Conservation (phyloP, 2,329 filamentous ascomycete species). For the Aspergillus bombycis region DNA sequence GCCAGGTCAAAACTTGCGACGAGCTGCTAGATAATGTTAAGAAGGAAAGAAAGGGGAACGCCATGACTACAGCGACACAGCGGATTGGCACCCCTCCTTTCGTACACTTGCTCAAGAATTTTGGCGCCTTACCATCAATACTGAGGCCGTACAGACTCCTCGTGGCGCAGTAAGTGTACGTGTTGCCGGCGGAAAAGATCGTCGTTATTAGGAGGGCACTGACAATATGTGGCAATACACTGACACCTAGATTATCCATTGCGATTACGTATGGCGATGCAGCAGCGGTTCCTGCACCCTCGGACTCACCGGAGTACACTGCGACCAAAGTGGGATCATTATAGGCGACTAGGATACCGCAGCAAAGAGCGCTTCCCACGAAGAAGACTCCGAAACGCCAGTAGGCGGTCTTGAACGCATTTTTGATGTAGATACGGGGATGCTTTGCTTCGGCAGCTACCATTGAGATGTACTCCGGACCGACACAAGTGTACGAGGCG, state of each 20-base stretch:
- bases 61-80: conserved; percentile 64
- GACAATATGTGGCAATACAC: conserved; percentile 67
- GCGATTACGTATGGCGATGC: conserved; percentile 68
- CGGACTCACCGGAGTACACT: neutral
- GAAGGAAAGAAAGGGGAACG: conserved; percentile 69
- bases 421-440: conserved; percentile 68
- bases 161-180: conserved; percentile 66
- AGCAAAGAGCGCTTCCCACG: conserved; percentile 69
- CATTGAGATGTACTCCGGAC: conserved; percentile 65
- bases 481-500: conserved; percentile 66
- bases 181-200: conserved; percentile 69
- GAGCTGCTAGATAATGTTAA: conserved; percentile 65
- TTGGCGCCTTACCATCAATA: conserved; percentile 66
- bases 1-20: conserved; percentile 59
- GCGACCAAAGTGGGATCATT: conserved; percentile 60
- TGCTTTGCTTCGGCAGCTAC: conserved; percentile 70
- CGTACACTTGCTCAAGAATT: conserved; percentile 50
- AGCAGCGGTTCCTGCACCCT: conserved; percentile 57
- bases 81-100: conserved; percentile 68
- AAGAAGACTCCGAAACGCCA: conserved; percentile 77
- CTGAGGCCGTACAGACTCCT: conserved; percentile 68
- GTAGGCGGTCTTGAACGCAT: conserved; percentile 75
- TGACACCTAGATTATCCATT: conserved; percentile 66
- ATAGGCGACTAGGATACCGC: conserved; percentile 71
- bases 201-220: conserved; percentile 71